Evolutionary conservation across 768 basidiomycete species (phyloP), one percentile per base, ranked within the genome.

Genomic region (Kwoniella sp.): DNA sequence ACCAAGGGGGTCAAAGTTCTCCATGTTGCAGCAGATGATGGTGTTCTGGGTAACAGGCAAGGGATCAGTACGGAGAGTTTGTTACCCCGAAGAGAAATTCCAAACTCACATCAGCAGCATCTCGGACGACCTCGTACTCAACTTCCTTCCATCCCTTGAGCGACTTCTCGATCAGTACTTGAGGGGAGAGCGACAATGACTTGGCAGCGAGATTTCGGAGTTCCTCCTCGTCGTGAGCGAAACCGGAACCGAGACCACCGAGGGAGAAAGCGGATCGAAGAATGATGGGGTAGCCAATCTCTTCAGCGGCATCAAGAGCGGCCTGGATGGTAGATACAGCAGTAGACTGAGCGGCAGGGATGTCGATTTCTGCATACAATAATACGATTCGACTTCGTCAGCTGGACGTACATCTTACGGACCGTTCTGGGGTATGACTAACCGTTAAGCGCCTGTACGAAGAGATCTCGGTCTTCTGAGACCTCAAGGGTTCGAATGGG

Each of bases 91-190:
- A n/a, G n/a, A n/a, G n/a, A n/a, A n/a, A n/a, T n/a, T n/a, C n/a
- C n/a, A n/a, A 4, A 87, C 90, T 71, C 81, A 93, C 92, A 82
- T 99, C 96, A 56, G 95, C 95, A 71, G 86, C 93, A 79, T 99
- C 96, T 59, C 96, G 90, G 75, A 98, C 96, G 67, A 99, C 96
- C 81, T 99, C 96, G 73, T 98, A 99, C 82, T 99, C 96, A 68
- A 98, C 86, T 83, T 99, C 96, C 81, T 99, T 99, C 96, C 96
- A 99, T 30, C 96, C 96, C 82, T 98, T 98, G 89, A 99, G 91
- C 72, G 90, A 92, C 55, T 93, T 90, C 83, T 98, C 96, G 69
- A 99, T 93, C 62, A 99, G 86, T 50, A 98, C 91, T 80, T 98
- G 96, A 53, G 96, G 95, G 71, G 89, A 90, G 29, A 98, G 85